Conservation (phyloP, 2,329 filamentous ascomycete genomes). For the Neofusicoccum ribis region DNA sequence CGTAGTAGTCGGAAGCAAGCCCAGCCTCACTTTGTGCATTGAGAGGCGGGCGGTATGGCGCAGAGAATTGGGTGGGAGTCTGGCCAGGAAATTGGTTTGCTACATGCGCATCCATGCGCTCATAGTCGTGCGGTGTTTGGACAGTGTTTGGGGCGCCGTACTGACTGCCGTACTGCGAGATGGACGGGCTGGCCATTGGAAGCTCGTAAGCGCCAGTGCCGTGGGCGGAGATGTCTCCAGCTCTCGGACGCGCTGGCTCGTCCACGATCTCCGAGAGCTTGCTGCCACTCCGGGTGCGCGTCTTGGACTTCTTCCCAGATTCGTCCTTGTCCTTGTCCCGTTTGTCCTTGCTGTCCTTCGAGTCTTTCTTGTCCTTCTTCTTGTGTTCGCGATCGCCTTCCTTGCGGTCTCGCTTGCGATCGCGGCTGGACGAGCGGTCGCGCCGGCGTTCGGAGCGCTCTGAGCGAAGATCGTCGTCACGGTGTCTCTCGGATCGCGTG, state of each 20-base stretch:
- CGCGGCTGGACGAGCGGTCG: conserved; percentile 33
- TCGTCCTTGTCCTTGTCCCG: conserved; percentile 23
- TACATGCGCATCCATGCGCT: conserved; percentile 42
- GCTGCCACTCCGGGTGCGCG: conserved; percentile 26
- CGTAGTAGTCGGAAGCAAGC: conserved; percentile 62
- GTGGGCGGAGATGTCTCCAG: conserved; percentile 28
- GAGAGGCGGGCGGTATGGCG: conserved; percentile 48
- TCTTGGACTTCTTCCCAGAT: conserved; percentile 15
- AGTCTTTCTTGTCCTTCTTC: conserved; percentile 31
- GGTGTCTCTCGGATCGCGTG: conserved; percentile 18
- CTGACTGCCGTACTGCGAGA: conserved; percentile 38
- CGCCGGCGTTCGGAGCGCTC: conserved; percentile 21
- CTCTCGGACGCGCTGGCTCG: conserved; percentile 27
- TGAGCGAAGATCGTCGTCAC: conserved; percentile 25
- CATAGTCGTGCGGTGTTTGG: conserved; percentile 27
- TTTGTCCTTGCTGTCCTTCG: conserved; percentile 30
- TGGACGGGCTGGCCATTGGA: conserved; percentile 32
- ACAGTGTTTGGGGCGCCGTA: conserved; percentile 36
- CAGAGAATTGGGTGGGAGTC: conserved; percentile 47
- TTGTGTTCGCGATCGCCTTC: conserved; percentile 36
- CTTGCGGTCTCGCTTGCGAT: conserved; percentile 30
- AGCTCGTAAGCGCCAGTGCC: conserved; percentile 30
- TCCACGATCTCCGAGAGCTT: conserved; percentile 31
- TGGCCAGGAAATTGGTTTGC: conserved; percentile 62
- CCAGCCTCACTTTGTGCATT: conserved; percentile 45